phyloP scores from a whole-genome alignment of 148 eudicot genomes.

The Agrostemma githago region DNA sequence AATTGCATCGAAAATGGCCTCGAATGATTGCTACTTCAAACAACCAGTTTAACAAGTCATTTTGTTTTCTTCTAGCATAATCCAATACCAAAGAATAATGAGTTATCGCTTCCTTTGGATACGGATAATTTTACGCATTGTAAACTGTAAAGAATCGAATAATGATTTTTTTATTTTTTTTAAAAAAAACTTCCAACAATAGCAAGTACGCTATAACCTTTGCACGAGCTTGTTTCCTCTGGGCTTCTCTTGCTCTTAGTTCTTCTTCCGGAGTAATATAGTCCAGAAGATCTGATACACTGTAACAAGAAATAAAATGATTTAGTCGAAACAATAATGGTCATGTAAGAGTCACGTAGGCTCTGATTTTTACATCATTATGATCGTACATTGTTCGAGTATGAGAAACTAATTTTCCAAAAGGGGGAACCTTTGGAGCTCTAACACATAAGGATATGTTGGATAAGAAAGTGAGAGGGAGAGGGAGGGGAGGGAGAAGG shows the following conservation, averaged over 20 bases:
- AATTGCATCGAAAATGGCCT: neutral
- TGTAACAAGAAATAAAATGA: conserved; percentile 26
- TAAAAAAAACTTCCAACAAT: neutral
- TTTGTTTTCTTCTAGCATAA: neutral
- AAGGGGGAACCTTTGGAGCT: neutral
- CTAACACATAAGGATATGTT: neutral
- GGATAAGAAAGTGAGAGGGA: no score
- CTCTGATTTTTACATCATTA: neutral
- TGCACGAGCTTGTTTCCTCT: conserved; percentile 90
- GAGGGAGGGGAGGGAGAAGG: no score
- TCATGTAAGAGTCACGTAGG: neutral
- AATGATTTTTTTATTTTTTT: no score
- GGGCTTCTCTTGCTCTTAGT: conserved; percentile 81
- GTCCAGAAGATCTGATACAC: conserved; percentile 93
- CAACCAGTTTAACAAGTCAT: neutral
- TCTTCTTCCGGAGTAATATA: conserved; percentile 89
- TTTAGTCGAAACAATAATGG: neutral
- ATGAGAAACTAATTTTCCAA: neutral
- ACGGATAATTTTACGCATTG: neutral
- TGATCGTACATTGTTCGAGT: neutral
- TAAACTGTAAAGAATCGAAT: no score
- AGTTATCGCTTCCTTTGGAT: no score
- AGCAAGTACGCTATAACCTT: conserved; percentile 41
- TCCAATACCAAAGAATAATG: no score
- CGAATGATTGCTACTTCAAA: neutral